These are phyloP conservation scores for Daldinia childiae DNA, from an alignment of 495 filamentous ascomycete species.

Conservation along the genomic window DNA sequence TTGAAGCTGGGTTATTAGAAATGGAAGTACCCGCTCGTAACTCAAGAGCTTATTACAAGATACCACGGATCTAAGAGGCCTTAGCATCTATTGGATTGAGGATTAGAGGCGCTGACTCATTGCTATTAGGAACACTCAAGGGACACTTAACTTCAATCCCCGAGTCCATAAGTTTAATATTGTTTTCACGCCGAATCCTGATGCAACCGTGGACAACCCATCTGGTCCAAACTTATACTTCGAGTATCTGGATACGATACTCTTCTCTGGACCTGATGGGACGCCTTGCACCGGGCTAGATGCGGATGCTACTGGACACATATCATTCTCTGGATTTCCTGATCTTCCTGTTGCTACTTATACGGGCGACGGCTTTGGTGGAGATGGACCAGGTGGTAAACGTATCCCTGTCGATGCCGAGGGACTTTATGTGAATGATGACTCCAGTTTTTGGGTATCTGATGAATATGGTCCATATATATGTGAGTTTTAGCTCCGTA, in stretches of 20 bases:
- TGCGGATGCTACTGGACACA: slow-evolving; percentile 63
- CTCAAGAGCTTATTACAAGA: background rate
- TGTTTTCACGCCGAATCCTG: slow-evolving; percentile 60
- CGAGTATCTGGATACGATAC: slow-evolving; percentile 72
- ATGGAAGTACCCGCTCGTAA: background rate
- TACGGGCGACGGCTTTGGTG: slow-evolving; percentile 78
- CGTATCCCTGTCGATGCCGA: slow-evolving; percentile 74
- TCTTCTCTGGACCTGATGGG: slow-evolving; percentile 72
- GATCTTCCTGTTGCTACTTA: slow-evolving; percentile 73
- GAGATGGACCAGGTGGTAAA: slow-evolving; percentile 63
- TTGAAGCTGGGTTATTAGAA: background rate
- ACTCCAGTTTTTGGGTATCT: slow-evolving; percentile 77
- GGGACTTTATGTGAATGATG: slow-evolving; percentile 70
- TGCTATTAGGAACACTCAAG: slow-evolving; percentile 65
- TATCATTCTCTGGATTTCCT: slow-evolving; percentile 69
- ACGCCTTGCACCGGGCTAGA: slow-evolving; percentile 78
- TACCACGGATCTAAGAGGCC: background rate
- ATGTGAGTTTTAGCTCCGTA: slow-evolving; percentile 43
- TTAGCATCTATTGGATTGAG: background rate
- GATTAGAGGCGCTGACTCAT: slow-evolving; percentile 1
- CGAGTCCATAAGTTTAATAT: slow-evolving; percentile 78
- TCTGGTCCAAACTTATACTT: slow-evolving; percentile 72
- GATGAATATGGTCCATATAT: slow-evolving; percentile 86
- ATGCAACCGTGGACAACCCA: slow-evolving; percentile 64
- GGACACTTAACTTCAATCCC: slow-evolving; percentile 76